These are phyloP conservation scores for Trichopus zeylanicus DNA, from an alignment of 116 monocot genomes.

Conservation along the genomic window DNA sequence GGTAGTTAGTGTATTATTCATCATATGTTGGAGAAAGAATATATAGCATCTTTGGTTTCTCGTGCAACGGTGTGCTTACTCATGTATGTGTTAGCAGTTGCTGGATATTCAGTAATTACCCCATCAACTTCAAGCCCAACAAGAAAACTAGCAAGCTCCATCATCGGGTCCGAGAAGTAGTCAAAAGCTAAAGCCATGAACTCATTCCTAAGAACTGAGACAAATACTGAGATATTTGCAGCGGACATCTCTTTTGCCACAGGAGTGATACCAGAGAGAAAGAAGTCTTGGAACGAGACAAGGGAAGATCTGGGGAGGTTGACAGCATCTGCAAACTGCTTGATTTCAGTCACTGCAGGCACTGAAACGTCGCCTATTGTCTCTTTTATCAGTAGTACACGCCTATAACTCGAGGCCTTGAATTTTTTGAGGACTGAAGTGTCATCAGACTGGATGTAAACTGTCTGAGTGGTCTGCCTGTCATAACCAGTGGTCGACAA, in stretches of 20 bases:
- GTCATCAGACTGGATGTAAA: constrained; percentile 86
- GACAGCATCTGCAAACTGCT: constrained; percentile 56
- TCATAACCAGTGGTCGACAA: constrained; percentile 57
- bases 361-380: constrained; percentile 36
- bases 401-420: constrained; percentile 37
- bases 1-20: too few species aligned
- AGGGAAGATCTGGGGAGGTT: constrained; percentile 45
- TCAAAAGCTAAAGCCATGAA: constrained; percentile 68
- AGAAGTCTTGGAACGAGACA: constrained; percentile 25
- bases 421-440: constrained; percentile 70
- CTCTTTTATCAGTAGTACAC: constrained; percentile 57
- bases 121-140: constrained; percentile 46
- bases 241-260: constrained; percentile 50
- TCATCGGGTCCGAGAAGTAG: constrained; percentile 76
- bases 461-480: constrained; percentile 36
- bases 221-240: constrained; percentile 63
- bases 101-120: constrained; percentile 73
- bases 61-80: too few species aligned
- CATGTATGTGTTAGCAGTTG: constrained; percentile 63
- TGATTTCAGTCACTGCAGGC: constrained; percentile 55
- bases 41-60: too few species aligned
- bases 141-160: constrained; percentile 56
- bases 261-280: constrained; percentile 37
- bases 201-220: constrained; percentile 72
- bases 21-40: too few species aligned